Evolutionary conservation across 2,329 filamentous ascomycete species (phyloP).

Genomic region (Parascedosporium putredinis): DNA sequence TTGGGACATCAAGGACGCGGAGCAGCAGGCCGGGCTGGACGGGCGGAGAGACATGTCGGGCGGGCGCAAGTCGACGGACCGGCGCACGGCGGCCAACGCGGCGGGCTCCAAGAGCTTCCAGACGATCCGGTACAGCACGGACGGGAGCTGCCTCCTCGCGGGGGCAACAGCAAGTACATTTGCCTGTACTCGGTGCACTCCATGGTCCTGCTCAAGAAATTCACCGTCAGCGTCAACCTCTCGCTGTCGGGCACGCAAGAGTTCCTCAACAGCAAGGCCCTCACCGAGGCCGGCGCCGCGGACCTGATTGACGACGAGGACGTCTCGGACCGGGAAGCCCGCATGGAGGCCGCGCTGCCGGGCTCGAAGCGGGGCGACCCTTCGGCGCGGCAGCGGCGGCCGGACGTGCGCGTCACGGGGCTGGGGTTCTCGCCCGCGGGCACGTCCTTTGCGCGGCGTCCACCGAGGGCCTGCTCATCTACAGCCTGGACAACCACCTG

Average conservation of each 20-base stretch:
- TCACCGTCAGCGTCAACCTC: constrained; percentile 90
- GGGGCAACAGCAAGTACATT: constrained; percentile 98
- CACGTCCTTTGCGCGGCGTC: constrained; percentile 87
- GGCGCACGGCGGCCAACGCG: constrained; percentile 82
- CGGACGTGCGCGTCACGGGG: constrained; percentile 75
- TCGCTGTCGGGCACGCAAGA: constrained; percentile 93
- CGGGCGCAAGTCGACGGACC: constrained; percentile 78
- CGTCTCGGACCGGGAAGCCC: constrained; percentile 78
- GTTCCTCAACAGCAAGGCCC: constrained; percentile 82
- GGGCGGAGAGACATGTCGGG: constrained; percentile 87
- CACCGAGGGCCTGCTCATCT: constrained; percentile 88
- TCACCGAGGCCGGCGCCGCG: constrained; percentile 81
- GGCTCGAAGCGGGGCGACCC: constrained; percentile 83
- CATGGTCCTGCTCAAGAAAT: constrained; percentile 87
- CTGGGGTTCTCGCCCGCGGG: constrained; percentile 85
- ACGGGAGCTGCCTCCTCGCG: constrained; percentile 82
- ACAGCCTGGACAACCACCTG: constrained; percentile 74
- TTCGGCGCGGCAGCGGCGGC: constrained; percentile 61
- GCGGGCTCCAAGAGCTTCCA: constrained; percentile 84
- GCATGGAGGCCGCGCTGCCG: constrained; percentile 67
- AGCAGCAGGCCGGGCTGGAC: constrained; percentile 78
- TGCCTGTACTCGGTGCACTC: constrained; percentile 93
- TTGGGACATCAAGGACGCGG: constrained; percentile 82
- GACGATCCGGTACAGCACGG: constrained; percentile 81
- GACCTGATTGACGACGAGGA: constrained; percentile 74